phyloP scores from a whole-genome alignment of 164 flowering plant species.

The Aristolochia fimbriata region DNA sequence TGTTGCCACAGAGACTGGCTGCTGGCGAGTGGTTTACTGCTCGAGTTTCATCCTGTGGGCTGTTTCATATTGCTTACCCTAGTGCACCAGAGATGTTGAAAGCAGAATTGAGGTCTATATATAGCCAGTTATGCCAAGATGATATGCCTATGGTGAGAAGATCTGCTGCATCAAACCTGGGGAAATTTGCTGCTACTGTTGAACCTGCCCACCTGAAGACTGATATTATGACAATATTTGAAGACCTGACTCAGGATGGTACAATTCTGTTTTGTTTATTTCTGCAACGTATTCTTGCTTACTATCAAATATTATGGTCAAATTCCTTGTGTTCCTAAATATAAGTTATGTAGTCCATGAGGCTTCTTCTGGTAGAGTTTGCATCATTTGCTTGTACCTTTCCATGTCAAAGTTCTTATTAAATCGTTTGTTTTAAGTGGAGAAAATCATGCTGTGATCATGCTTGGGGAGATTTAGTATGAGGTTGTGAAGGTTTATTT shows the following conservation, averaged over 20 bases:
- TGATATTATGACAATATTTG: constrained; percentile 87
- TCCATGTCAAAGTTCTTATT: no score
- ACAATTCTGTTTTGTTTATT: constrained; percentile 5
- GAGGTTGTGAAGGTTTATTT: no score
- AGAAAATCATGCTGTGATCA: no score
- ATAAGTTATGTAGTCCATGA: no score
- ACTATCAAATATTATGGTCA: no score
- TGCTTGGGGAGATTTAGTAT: no score
- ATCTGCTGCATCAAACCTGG: constrained; percentile 91
- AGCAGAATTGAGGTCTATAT: constrained; percentile 66
- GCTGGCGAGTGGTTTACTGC: constrained; percentile 99
- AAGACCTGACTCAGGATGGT: constrained; percentile 96
- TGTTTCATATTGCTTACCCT: constrained; percentile 93
- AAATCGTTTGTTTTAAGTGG: no score
- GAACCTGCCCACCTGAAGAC: constrained; percentile 73
- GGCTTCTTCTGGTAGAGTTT: no score
- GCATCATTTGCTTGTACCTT: no score
- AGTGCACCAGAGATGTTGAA: constrained; percentile 76
- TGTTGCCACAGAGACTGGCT: constrained; percentile 61
- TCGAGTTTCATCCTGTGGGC: constrained; percentile 91
- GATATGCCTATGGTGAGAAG: constrained; percentile 99
- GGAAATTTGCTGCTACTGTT: constrained; percentile 94
- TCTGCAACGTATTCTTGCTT: background rate
- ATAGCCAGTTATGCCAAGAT: constrained; percentile 89
- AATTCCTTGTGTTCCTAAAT: no score